These are phyloP conservation scores for Phlebiopsis flavidoalba DNA, from an alignment of 768 basidiomycete genomes.

Conservation along the genomic window DNA sequence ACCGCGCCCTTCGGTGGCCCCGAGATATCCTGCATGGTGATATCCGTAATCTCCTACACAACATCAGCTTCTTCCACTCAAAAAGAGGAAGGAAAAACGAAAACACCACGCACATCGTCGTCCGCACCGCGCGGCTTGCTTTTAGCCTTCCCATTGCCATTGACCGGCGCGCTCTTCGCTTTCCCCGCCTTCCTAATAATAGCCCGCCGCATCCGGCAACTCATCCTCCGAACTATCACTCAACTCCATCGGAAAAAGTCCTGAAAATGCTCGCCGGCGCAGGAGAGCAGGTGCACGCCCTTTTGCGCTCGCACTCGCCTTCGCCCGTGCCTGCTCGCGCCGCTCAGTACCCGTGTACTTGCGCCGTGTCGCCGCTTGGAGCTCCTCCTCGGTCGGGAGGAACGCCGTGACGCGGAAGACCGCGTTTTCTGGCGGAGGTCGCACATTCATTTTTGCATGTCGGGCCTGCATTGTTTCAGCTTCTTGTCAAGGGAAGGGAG, in stretches of 20 bases:
- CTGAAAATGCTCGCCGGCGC: not conserved
- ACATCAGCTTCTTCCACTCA: too few species aligned
- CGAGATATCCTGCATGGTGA: slow-evolving; percentile 2
- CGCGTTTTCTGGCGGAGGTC: slow-evolving; percentile 42
- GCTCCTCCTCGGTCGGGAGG: slow-evolving; percentile 58
- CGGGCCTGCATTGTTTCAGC: slow-evolving; percentile 38
- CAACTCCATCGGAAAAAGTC: not conserved
- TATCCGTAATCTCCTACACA: slow-evolving; percentile 1
- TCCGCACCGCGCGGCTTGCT: slow-evolving; percentile 18
- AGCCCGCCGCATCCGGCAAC: slow-evolving; percentile 39
- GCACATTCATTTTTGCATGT: slow-evolving; percentile 64
- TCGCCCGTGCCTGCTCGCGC: too few species aligned
- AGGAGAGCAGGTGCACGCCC: not conserved
- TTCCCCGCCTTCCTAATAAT: slow-evolving; percentile 25
- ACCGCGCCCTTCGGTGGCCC: not conserved
- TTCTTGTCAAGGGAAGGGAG: not conserved
- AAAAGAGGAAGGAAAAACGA: not conserved
- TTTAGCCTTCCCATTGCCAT: slow-evolving; percentile 25
- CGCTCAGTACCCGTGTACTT: slow-evolving; percentile 21
- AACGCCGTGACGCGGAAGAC: slow-evolving; percentile 66
- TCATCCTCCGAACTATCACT: slow-evolving; percentile 34
- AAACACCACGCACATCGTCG: slow-evolving; percentile 4
- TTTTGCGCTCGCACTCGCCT: not conserved
- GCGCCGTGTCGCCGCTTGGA: slow-evolving; percentile 35
- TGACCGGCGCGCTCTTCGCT: not conserved